Percentiles rank a stretch among this genome's conserved stretches.
These are phyloP conservation scores for Alternaria sp. DNA, from an alignment of 2,329 filamentous ascomycete species.

Conservation along the genomic window DNA sequence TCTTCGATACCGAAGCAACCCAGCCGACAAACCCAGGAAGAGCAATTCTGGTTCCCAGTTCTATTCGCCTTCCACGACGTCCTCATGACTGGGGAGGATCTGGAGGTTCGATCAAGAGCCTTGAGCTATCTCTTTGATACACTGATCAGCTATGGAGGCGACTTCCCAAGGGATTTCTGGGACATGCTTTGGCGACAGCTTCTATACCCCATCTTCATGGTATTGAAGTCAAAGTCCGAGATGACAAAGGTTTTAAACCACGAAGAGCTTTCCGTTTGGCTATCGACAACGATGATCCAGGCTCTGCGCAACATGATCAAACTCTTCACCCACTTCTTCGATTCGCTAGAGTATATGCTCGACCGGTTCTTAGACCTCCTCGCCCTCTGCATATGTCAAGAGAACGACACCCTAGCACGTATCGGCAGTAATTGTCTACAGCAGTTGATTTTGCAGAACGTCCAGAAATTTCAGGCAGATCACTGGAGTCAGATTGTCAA, in stretches of 20 bases:
- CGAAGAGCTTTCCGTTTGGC: slow-evolving; percentile 96
- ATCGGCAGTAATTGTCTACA: slow-evolving; percentile 99
- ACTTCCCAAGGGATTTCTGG: slow-evolving; percentile 95
- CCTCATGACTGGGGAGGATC: slow-evolving; percentile 97
- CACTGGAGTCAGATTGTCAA: slow-evolving; percentile 97
- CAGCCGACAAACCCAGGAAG: slow-evolving; percentile 86
- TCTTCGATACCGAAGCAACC: slow-evolving; percentile 66
- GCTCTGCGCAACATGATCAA: slow-evolving; percentile 98
- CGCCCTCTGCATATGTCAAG: slow-evolving; percentile 95
- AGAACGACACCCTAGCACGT: slow-evolving; percentile 96
- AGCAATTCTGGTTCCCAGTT: slow-evolving; percentile 98
- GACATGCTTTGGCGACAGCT: slow-evolving; percentile 97
- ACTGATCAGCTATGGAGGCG: slow-evolving; percentile 84
- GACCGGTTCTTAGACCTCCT: slow-evolving; percentile 95
- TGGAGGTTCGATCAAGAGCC: slow-evolving; percentile 88
- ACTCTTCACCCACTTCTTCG: slow-evolving; percentile 98
- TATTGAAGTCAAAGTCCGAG: slow-evolving; percentile 92
- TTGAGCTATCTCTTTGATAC: slow-evolving; percentile 97
- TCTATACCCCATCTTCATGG: slow-evolving; percentile 98
- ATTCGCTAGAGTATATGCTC: slow-evolving; percentile 95
- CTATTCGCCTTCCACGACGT: slow-evolving; percentile 99
- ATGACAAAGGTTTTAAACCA: slow-evolving; percentile 95
- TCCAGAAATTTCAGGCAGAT: slow-evolving; percentile 82
- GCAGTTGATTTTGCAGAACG: slow-evolving; percentile 94
- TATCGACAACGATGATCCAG: slow-evolving; percentile 99